Evolutionary conservation across 139 green algal species (phyloP), one percentile per base, ranked within the genome.

Genomic region (Chlorella sp.): DNA sequence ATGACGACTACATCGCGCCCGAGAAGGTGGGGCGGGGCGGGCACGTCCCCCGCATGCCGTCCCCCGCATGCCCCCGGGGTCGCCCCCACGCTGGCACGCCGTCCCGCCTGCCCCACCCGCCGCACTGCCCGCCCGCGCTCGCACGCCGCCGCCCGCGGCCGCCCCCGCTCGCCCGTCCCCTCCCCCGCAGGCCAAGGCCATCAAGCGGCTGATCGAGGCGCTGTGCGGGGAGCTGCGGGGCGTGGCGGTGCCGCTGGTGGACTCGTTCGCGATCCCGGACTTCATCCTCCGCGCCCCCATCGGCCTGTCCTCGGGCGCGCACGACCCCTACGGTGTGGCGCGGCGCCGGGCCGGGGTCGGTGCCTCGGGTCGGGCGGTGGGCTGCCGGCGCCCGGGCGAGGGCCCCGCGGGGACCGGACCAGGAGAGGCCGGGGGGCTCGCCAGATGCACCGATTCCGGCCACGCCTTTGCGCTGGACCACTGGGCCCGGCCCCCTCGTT

Each of bases 281-380:
- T 81, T 90, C 83, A 91, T 96, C n/a, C 79, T 96, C 73, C 79
- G 92, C 4, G 91, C 92, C 5, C 92, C 92, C 62, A 96, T 96
- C 58, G 92, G 88, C 15, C 80, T 90, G 12, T 74, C 73, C 3
- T 75, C 68, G 5, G 35, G 33, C 21, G 25, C n/a, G 42, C 64
- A 74, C 33, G 81, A 90, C 79, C 71, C 67, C 11, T 83, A 86
- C 56, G 19, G 46, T 56, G 74, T 71, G 23, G 87, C n/a, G n/a
- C n/a, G n/a, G n/a, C n/a, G n/a, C n/a, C n/a, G n/a, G n/a, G n/a
- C n/a, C n/a, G n/a, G n/a, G n/a, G n/a, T n/a, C n/a, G n/a, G n/a
- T n/a, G n/a, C n/a, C n/a, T n/a, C n/a, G n/a, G n/a, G n/a, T n/a
- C n/a, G n/a, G n/a, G n/a, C n/a, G n/a, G n/a, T n/a, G n/a, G n/a